Evolutionary conservation across 306 rosid species (phyloP), one percentile per base, ranked within the genome.

Genomic region (Cicer chorassanicum): DNA sequence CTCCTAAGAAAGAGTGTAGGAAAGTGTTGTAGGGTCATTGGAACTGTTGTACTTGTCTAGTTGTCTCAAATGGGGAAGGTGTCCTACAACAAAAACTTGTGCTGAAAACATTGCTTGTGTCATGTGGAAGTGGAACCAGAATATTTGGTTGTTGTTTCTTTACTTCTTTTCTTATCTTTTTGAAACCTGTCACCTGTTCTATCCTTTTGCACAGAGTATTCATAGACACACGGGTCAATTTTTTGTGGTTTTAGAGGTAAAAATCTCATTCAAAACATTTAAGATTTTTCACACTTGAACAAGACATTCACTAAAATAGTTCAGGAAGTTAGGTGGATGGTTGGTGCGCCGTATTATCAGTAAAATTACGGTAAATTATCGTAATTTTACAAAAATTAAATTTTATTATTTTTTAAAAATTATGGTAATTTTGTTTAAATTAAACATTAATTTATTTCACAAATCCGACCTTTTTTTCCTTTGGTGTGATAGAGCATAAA

Each of bases 71-170:
- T 44, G 61, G 59, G 73, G 76, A 40, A 40, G 34, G 62, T 56
- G 50, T 54, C 2, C 77, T 77, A 18, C 78, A 57, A 62, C 54
- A 18, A 38, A 68, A 39, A 24, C 57, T 38, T 53, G 34, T 65
- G 48, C 50, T 5, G n/a, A 78, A 82, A 65, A 77, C 73, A 77
- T 65, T 70, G 72, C 72, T 19, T 60, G 0, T 65, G 81, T 76
- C 81, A 70, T 54, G 74, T 81, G 81, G 78, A 77, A 72, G 62
- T 39, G 75, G 67, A 82, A 77, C 82, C 82, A 59, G 54, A 78
- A 82, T 74, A 82, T 78, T 74, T 78, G 77, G 80, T 75, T 68
- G 80, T 74, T 78, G 80, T 3, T 62, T 71, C 46, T 72, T 66
- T 14, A 45, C 46, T 46, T 73, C 21, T 74, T 57, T 67, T 66